Conservation (phyloP, 1,284 basidiomycete genomes). For the Sanghuangporus weigelae region DNA sequence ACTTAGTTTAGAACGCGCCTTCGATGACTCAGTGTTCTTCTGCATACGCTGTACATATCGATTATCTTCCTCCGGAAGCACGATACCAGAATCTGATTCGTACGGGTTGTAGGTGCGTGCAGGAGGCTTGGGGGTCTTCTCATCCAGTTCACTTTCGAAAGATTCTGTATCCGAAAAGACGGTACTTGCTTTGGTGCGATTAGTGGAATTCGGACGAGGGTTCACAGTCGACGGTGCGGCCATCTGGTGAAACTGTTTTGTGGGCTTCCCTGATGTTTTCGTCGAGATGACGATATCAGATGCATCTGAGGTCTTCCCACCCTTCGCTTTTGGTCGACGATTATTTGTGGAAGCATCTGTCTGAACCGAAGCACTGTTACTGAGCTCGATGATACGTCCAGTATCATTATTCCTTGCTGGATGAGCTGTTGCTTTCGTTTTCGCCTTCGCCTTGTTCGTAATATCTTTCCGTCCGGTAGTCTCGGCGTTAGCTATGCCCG, state of each 20-base stretch:
- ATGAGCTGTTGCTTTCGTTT: background rate
- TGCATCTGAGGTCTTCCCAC: background rate
- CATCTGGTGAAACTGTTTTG: background rate
- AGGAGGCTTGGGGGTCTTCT: background rate
- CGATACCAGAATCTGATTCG: background rate
- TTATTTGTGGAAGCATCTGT: background rate
- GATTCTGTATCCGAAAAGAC: background rate
- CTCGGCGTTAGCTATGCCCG: conserved; percentile 1
- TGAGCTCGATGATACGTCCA: background rate
- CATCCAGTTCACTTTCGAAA: background rate
- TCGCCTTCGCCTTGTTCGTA: background rate
- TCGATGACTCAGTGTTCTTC: background rate
- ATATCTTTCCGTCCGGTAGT: background rate
- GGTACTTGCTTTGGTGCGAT: background rate
- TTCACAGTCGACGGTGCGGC: background rate
- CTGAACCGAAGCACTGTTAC: background rate
- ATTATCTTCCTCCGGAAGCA: background rate
- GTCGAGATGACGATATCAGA: background rate
- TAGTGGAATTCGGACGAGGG: background rate
- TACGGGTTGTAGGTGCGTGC: background rate
- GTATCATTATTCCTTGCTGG: background rate
- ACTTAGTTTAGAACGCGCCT: background rate
- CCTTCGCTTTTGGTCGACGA: background rate
- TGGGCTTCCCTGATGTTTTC: background rate
- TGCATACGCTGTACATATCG: background rate